phyloP scores from a whole-genome alignment of 257 asterid genomes.

The Henckelia pumila region DNA sequence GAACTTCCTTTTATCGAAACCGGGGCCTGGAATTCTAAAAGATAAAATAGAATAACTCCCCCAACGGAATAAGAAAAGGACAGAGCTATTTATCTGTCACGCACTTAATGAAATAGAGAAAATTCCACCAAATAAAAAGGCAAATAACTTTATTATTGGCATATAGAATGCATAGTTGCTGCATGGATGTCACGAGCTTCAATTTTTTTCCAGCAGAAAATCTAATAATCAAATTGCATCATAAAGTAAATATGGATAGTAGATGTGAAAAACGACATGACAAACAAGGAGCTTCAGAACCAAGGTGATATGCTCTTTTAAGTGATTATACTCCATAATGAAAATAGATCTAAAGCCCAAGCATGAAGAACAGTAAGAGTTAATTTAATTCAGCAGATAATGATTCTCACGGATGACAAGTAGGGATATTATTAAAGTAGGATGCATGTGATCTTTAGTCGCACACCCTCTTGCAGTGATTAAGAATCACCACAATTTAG shows the following conservation, averaged over 20 bases:
- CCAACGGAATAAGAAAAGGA: background rate
- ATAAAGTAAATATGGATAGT: background rate
- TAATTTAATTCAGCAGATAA: constrained; percentile 5
- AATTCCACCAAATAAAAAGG: background rate
- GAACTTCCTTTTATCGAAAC: background rate
- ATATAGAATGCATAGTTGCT: constrained; percentile 1
- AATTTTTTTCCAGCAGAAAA: constrained; percentile 16
- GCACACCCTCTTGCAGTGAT: background rate
- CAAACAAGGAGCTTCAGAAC: background rate
- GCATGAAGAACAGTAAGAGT: background rate
- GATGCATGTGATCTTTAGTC: background rate
- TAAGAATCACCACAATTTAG: background rate
- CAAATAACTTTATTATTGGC: background rate
- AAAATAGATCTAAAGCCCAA: constrained; percentile 10
- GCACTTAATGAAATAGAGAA: background rate
- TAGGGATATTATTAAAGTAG: background rate
- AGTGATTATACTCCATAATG: background rate
- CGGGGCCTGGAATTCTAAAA: background rate
- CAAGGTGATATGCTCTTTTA: background rate
- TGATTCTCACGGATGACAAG: background rate
- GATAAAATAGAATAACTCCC: background rate
- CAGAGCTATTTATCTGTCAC: background rate
- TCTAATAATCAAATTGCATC: background rate
- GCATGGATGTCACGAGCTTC: constrained; percentile 5
- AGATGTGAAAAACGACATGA: background rate